Evolutionary conservation across 345 rosid species (phyloP).

Genomic region (Populus alba): DNA sequence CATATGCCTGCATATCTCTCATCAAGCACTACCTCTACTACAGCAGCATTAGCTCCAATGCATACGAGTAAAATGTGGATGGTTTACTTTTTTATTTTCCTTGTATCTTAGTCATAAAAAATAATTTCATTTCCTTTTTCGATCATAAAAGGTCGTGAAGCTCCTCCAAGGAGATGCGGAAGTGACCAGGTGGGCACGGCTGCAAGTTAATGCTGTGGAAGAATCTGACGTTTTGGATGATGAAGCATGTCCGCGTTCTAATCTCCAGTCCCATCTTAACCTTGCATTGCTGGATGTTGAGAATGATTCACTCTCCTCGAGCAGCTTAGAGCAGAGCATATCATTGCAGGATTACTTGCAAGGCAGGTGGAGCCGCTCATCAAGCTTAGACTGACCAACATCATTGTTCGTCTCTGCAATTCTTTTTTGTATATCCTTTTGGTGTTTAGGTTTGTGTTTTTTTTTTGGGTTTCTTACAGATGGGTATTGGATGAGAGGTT

Average conservation of each 20-base stretch:
- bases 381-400: slow-evolving; percentile 72
- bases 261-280: slow-evolving; percentile 26
- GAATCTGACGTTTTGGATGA: slow-evolving; percentile 20
- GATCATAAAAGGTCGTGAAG: slow-evolving; percentile 16
- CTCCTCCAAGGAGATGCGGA: slow-evolving; percentile 31
- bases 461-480: slow-evolving; percentile 11
- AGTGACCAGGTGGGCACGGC: slow-evolving; percentile 28
- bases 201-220: slow-evolving; percentile 13
- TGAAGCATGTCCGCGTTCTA: slow-evolving; percentile 8
- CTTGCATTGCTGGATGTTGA: slow-evolving; percentile 35
- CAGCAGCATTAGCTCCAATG: neutral
- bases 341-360: slow-evolving; percentile 37
- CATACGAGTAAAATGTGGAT: neutral
- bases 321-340: slow-evolving; percentile 44
- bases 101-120: neutral
- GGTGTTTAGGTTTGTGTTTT: slow-evolving; percentile 2
- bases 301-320: slow-evolving; percentile 29
- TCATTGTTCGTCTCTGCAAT: neutral
- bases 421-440: slow-evolving; percentile 4
- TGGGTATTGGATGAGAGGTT: slow-evolving; percentile 72
- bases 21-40: neutral
- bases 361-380: slow-evolving; percentile 90
- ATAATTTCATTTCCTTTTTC: neutral
- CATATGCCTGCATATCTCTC: neutral
- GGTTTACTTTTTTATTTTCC: neutral